Conservation (phyloP, 2,329 filamentous ascomycete genomes). For the Diaporthe helianthi region DNA sequence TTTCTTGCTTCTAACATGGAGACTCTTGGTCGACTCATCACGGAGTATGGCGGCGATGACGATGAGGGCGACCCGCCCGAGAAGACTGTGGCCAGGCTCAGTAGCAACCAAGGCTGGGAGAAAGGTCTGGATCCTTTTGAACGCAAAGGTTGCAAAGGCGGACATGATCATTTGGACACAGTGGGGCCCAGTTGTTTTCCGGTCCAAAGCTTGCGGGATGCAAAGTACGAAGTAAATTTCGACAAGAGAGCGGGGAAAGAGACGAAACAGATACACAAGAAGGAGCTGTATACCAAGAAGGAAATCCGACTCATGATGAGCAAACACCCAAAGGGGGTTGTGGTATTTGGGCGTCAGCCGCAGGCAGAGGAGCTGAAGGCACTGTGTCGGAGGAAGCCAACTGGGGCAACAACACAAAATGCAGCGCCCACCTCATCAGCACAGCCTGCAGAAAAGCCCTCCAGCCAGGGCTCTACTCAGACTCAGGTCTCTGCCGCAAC, state of each 20-base stretch:
- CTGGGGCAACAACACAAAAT: no score
- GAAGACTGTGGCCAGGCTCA: neutral
- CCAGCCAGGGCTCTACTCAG: neutral
- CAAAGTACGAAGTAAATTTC: neutral
- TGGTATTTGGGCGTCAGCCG: neutral
- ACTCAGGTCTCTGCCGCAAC: no score
- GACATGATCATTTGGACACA: neutral
- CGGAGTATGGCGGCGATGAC: neutral
- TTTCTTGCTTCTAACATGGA: neutral
- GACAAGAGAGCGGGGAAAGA: neutral
- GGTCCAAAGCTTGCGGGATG: neutral
- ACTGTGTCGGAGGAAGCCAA: neutral
- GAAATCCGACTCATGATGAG: neutral
- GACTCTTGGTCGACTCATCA: neutral
- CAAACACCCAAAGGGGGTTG: neutral
- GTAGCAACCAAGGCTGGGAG: neutral
- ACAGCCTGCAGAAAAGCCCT: neutral
- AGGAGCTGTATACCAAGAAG: neutral
- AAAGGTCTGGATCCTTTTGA: neutral
- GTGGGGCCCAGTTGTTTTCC: neutral
- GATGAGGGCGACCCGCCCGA: rapidly evolving
- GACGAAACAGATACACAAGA: neutral
- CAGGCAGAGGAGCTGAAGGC: neutral
- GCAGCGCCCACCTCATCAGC: neutral
- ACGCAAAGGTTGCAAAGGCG: neutral